Base-by-base conservation (phyloP, 1,284 basidiomycete genomes). In the Taiwanofungus camphoratus region DNA sequence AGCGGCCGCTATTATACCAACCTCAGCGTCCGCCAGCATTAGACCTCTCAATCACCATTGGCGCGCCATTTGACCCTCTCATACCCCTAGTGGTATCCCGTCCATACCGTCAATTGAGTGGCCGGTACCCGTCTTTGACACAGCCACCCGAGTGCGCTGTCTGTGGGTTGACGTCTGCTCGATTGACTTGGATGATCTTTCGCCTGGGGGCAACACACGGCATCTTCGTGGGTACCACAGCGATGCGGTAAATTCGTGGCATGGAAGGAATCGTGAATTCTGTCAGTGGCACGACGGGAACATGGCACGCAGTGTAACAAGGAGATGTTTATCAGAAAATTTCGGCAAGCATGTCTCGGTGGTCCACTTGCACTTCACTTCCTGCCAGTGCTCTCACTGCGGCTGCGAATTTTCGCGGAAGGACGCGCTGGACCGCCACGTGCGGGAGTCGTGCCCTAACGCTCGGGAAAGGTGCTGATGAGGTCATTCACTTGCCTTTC, bases 281-380 rank as follows among this genome's bases (percentile, higher is more conserved):
- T 45, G 44, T 22, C 24, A 32, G 23, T 45, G 44, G 44, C 23
- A 34, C 16, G 24, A 20, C 18, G 34, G 18, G 16, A 32, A 22
- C 11, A 18, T 7, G 11, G 9, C 11, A 33, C 31, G 27, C 31
- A 20, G 2, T 18, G 29, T 19, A 39, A 8, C 15, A 33, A 20
- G 9, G 21, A 15, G 13, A 46, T 46, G 41, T 30, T 15, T 16
- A 35, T 39, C 12, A 24, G 11, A 8, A 42, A 36, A 9, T 42
- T 39, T 18, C n/a, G 45, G 45, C 15, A 46, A 42, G 41, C 45
- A 46, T 32, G 35, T 46, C 19, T 40, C 45, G 5, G 36, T 41
- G 8, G 40, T 42, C 8, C 45, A 46, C 23, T 37, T 46, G n/a
- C 30, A 41, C 8, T 18, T 36, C 6, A 42, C 23, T 11, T 21